Base-by-base conservation (phyloP, 176 grass and related monocot genomes). In the Microstegium vimineum region DNA sequence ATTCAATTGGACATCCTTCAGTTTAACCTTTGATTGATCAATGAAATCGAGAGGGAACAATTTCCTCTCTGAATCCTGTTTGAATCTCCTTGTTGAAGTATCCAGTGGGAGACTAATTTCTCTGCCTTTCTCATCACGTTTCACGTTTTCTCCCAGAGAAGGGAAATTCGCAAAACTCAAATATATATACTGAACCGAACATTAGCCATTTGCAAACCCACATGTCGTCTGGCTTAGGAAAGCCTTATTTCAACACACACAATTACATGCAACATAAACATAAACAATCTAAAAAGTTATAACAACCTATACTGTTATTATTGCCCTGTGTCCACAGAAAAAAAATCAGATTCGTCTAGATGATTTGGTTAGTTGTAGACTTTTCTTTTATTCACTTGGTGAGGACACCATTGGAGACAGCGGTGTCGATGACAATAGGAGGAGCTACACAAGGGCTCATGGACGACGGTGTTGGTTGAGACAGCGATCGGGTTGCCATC, bases 391-490 rank as follows among this genome's bases (percentile, higher is more conserved):
- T 28, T 89, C 78, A 22, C 78, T 73, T 0, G 87, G 87, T 18
- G 87, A 86, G 2, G 87, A 82, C 57, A 60, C 83, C 73, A 82
- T 61, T 7, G 83, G 66, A 15, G 87, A 66, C 16, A 61, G 43
- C 0, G 83, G 83, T 10, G 83, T 36, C 2, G 83, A 72, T n/a
- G 87, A 85, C 10, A 95, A 3, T 22, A 95, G 90, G 92, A 85
- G 33, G 92, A 23, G 73, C 73, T 67, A 8, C 80, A 87, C 74
- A 92, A 74, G 5, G 94, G 90, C 83, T 94, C 94, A 33, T 94
- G 92, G 59, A 97, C 73, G 18, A 94, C 92, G 31, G 77, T 77
- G 74, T 97, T 94, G 20, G 86, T 85, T 4, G 94, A 92, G 18
- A 97, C 77, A 17, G 85, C 83, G 59, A 94, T 83, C 0, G 84